These are phyloP conservation scores for Achaetomium macrosporum DNA, from an alignment of 2,329 filamentous ascomycete species.

Conservation along the genomic window DNA sequence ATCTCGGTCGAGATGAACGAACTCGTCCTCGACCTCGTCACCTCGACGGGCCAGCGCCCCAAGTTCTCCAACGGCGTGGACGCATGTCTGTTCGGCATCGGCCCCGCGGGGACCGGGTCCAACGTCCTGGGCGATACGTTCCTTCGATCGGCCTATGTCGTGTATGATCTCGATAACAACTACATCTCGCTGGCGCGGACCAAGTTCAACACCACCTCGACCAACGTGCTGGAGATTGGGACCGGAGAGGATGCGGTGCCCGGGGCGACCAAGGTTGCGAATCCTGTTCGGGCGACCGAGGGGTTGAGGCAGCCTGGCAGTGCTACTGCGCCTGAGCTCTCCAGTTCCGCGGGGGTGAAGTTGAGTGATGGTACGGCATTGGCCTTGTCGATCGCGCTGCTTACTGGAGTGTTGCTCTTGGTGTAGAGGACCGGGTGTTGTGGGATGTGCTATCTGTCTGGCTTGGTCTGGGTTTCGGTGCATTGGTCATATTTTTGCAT, in stretches of 20 bases:
- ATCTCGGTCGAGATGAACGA: slow-evolving; percentile 55
- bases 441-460: too few species aligned
- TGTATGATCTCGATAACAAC: slow-evolving; percentile 68
- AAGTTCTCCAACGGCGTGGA: slow-evolving; percentile 47
- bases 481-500: too few species aligned
- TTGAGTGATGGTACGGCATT: too few species aligned
- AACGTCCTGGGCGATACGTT: slow-evolving; percentile 69
- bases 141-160: slow-evolving; percentile 66
- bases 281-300: slow-evolving; percentile 34
- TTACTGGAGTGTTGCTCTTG: too few species aligned
- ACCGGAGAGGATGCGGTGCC: slow-evolving; percentile 46
- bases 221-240: slow-evolving; percentile 50
- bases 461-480: too few species aligned
- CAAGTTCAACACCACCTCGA: slow-evolving; percentile 50
- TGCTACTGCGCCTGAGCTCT: neutral
- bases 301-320: slow-evolving; percentile 2
- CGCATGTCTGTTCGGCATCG: slow-evolving; percentile 63
- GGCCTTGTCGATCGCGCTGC: too few species aligned
- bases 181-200: slow-evolving; percentile 66
- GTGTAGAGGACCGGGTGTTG: too few species aligned
- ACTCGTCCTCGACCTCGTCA: slow-evolving; percentile 50
- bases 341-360: too few species aligned
- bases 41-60: slow-evolving; percentile 41
- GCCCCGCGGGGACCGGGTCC: slow-evolving; percentile 49
- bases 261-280: slow-evolving; percentile 44